Base-by-base conservation (phyloP, 176 grass and related monocot genomes). In the Raddia distichophylla region DNA sequence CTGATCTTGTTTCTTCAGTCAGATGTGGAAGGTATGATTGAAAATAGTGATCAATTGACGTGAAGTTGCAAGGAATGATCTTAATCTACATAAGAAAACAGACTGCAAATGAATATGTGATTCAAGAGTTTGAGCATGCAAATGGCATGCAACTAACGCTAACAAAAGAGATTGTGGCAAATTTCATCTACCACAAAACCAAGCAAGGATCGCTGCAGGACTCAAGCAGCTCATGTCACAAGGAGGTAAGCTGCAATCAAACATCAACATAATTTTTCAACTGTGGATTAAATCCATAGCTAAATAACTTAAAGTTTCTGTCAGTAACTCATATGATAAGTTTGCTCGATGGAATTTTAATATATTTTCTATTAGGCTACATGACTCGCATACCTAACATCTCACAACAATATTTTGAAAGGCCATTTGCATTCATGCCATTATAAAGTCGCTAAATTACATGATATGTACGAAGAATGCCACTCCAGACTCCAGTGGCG, bases 1-100 rank as follows among this genome's bases (percentile, higher is more conserved):
- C 69, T 1, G 87, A 85, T 43, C 91, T 84, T 64, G 92, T 94
- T 85, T 97, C 91, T 83, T 97, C 90, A 53, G 94, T 81, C 10
- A 97, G 74, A 70, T 91, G 91, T 65, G 15, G 4, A 27, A 64
- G 71, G 71, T 80, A 97, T 13, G 89, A 73, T 74, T 58, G 22
- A 6, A 97, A 57, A 61, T 97, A 97, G 35, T 80, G 44, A 0
- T 68, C 76, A 3, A 92, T 7, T 2, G 90, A 92, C 2, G 3
- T 53, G 52, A 97, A 97, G 3, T 46, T 86, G 43, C 19, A 13
- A 3, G 94, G 94, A 48, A 97, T 87, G 1, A 85, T 80, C 51
- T 87, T 65, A 17, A 97, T 67, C 91, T 97, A 49, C 35, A 82
- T n/a, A 68, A 65, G 54, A 34, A 53, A 40, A 87, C 42, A 66